phyloP scores from a whole-genome alignment of 441 rosid species.

The Arabidopsis hybrid region DNA sequence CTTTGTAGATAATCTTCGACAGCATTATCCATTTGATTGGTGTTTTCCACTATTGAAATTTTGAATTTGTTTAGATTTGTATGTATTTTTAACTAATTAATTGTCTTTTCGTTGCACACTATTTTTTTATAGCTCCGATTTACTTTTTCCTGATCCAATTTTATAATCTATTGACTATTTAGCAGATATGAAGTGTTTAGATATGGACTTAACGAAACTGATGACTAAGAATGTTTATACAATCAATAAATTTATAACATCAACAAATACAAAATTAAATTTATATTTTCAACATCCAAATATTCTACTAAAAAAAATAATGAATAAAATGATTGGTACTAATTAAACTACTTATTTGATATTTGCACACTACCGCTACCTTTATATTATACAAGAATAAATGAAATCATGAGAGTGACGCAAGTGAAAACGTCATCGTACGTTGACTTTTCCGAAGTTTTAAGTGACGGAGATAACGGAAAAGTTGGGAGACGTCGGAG shows the following conservation, averaged over 20 bases:
- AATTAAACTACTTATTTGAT: slow-evolving; percentile 35
- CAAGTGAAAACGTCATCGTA: slow-evolving; percentile 41
- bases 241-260: slow-evolving; percentile 7
- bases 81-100: slow-evolving; percentile 2
- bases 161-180: slow-evolving; percentile 30
- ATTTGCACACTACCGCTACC: slow-evolving; percentile 42
- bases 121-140: slow-evolving; percentile 1
- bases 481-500: slow-evolving; percentile 71
- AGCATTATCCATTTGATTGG: slow-evolving; percentile 27
- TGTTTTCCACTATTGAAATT: slow-evolving; percentile 16
- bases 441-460: slow-evolving; percentile 36
- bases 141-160: slow-evolving; percentile 4
- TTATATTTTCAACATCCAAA: slow-evolving; percentile 31
- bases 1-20: slow-evolving; percentile 32
- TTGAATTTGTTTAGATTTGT: slow-evolving; percentile 18
- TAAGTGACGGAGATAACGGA: slow-evolving; percentile 47
- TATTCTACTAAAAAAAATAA: slow-evolving; percentile 11
- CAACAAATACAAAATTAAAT: slow-evolving; percentile 8
- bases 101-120: slow-evolving; percentile 1
- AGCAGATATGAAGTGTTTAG: background rate
- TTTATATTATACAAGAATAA: slow-evolving; percentile 21
- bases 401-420: slow-evolving; percentile 37
- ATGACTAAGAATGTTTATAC: background rate
- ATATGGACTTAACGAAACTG: background rate
- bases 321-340: slow-evolving; percentile 43